A percentile compares a stretch with the other conserved stretches of the same genome.
Evolutionary conservation across 495 filamentous ascomycete species (phyloP).

Genomic region (Penicillium silybi): DNA sequence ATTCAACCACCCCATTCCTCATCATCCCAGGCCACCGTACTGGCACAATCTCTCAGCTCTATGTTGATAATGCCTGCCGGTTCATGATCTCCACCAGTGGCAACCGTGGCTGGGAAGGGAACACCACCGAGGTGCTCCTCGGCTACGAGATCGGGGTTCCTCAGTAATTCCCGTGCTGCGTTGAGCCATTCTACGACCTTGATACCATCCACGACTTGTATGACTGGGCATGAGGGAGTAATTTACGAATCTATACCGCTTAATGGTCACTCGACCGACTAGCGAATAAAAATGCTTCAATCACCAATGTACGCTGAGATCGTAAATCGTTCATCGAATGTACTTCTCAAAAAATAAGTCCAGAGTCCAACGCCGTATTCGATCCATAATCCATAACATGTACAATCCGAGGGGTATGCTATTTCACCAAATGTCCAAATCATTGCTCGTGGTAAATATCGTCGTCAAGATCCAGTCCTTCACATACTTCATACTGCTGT

Average conservation of each 20-base stretch:
- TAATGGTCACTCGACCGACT: not conserved
- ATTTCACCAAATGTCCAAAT: conserved; percentile 14
- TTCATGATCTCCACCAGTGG: conserved; percentile 90
- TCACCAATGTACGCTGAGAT: not conserved
- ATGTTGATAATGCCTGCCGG: conserved; percentile 80
- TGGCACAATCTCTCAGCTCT: conserved; percentile 79
- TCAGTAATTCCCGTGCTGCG: conserved; percentile 13
- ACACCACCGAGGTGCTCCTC: conserved; percentile 80
- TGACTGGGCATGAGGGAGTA: not conserved
- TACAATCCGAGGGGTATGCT: conserved; percentile 3
- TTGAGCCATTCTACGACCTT: not conserved
- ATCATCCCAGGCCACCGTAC: conserved; percentile 93
- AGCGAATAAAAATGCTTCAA: not conserved
- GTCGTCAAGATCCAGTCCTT: conserved; percentile 35
- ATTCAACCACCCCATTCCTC: conserved; percentile 83
- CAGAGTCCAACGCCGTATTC: conserved; percentile 9
- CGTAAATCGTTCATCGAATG: not conserved
- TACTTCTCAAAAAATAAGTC: not conserved
- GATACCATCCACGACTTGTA: conserved; percentile 5
- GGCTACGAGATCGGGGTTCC: conserved; percentile 84
- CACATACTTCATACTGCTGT: conserved; percentile 34
- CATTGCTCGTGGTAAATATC: conserved; percentile 21
- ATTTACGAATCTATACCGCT: not conserved
- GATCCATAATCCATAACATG: conserved; percentile 2
- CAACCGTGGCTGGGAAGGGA: conserved; percentile 95